Evolutionary conservation across 495 filamentous ascomycete species (phyloP).

Genomic region (Penicillium egyptiacum): DNA sequence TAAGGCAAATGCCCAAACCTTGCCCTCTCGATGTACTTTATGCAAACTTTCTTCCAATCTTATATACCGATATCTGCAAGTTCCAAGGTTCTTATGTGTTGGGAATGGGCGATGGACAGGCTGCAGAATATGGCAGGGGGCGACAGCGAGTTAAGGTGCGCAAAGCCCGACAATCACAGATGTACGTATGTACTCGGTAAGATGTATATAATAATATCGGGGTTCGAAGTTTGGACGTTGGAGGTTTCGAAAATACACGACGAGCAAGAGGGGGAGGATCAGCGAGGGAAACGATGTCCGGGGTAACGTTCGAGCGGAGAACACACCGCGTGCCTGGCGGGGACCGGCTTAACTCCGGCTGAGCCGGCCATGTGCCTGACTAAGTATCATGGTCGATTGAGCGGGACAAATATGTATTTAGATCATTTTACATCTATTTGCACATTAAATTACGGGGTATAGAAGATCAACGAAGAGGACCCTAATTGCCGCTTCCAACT

Average conservation of each 20-base stretch:
- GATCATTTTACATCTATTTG: neutral
- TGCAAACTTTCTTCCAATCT: neutral
- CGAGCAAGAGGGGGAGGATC: conserved; percentile 16
- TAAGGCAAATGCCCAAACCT: neutral
- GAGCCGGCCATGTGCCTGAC: conserved; percentile 4
- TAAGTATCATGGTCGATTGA: neutral
- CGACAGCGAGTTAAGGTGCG: neutral
- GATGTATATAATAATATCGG: neutral
- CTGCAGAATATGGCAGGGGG: conserved; percentile 6
- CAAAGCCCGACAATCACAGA: neutral
- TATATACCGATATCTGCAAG: conserved; percentile 3
- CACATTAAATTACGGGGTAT: neutral
- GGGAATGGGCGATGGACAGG: neutral
- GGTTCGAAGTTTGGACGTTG: neutral
- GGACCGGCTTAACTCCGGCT: conserved; percentile 25
- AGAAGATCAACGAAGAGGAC: neutral
- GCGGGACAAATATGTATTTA: neutral
- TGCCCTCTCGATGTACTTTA: neutral
- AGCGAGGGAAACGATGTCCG: conserved; percentile 24
- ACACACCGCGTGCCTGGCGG: conserved; percentile 32
- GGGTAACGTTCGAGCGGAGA: conserved; percentile 34
- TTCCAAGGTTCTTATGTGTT: neutral
- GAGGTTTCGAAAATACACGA: neutral
- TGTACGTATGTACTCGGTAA: conserved; percentile 1
- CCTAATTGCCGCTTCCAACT: conserved; percentile 41